Percentiles rank a stretch among this genome's conserved stretches.
Conservation (phyloP, 2,329 filamentous ascomycete genomes). For the Microthyrium microscopicum region DNA sequence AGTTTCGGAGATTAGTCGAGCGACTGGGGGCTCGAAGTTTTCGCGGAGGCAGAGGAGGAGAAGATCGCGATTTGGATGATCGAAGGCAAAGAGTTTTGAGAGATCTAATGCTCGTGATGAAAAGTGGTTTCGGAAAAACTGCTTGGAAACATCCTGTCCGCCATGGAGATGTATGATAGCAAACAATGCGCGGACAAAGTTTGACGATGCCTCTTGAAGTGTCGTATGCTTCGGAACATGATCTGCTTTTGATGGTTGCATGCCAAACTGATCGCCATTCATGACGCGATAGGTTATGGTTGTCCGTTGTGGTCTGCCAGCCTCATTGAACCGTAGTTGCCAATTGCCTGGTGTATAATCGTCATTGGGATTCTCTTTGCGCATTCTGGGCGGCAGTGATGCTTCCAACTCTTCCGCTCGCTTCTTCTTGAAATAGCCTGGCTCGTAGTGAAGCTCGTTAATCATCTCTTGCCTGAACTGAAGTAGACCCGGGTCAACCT, state of each 20-base stretch:
- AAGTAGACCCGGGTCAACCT: constrained; percentile 81
- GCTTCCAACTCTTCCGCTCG: too few species aligned
- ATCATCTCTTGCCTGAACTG: constrained; percentile 49
- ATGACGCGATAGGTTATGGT: constrained; percentile 63
- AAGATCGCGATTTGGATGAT: constrained; percentile 68
- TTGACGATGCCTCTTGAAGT: constrained; percentile 44
- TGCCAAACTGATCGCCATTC: constrained; percentile 73
- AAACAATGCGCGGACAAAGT: constrained; percentile 68
- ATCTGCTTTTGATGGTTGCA: constrained; percentile 22
- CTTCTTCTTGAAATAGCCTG: constrained; percentile 13
- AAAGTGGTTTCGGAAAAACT: constrained; percentile 72
- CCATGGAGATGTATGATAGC: constrained; percentile 76
- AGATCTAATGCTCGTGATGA: constrained; percentile 65
- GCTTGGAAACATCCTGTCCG: constrained; percentile 60
- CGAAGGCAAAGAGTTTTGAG: constrained; percentile 65
- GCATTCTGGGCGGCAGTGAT: too few species aligned
- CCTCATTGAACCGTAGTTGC: too few species aligned
- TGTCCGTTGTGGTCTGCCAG: constrained; percentile 39
- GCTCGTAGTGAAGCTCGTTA: constrained; percentile 16
- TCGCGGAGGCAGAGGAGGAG: constrained; percentile 71
- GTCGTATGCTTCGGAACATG: constrained; percentile 1
- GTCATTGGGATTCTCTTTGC: constrained; percentile 1
- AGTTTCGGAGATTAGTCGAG: constrained; percentile 78
- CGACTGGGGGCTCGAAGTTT: constrained; percentile 74
- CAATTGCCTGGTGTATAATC: constrained; percentile 13